Evolutionary conservation across 2,329 filamentous ascomycete species (phyloP).

Genomic region (Neonectria faginata): DNA sequence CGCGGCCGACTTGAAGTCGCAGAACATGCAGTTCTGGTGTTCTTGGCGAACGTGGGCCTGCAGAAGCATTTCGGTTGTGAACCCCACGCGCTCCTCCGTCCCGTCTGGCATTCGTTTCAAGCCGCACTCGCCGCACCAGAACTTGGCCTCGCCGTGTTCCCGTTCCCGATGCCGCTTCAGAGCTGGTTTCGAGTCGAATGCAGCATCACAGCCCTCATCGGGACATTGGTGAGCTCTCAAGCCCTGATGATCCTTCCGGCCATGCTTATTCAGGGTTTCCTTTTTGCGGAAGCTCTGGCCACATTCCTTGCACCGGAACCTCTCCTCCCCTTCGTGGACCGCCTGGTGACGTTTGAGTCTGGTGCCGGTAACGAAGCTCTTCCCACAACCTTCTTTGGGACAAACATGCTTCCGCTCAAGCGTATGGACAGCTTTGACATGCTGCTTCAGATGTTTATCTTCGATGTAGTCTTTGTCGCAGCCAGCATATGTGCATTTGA

Average conservation of each 20-base stretch:
- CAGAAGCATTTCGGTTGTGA: conserved; percentile 78
- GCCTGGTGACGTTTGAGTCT: conserved; percentile 80
- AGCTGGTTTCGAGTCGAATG: conserved; percentile 79
- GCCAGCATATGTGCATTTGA: conserved; percentile 73
- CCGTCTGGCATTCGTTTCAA: conserved; percentile 54
- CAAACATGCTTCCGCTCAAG: conserved; percentile 78
- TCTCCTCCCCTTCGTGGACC: conserved; percentile 79
- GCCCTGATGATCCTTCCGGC: conserved; percentile 79
- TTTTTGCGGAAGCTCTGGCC: conserved; percentile 87
- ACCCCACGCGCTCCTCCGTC: conserved; percentile 63
- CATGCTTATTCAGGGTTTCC: conserved; percentile 85
- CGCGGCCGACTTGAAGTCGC: conserved; percentile 74
- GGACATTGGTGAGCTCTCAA: conserved; percentile 78
- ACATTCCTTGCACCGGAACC: conserved; percentile 81
- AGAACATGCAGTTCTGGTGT: conserved; percentile 82
- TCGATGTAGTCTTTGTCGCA: conserved; percentile 90
- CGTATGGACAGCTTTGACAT: conserved; percentile 85
- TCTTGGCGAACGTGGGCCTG: conserved; percentile 78
- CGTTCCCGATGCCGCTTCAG: conserved; percentile 78
- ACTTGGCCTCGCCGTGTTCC: conserved; percentile 76
- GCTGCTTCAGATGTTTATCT: conserved; percentile 86
- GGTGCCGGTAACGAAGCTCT: conserved; percentile 84
- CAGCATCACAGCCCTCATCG: conserved; percentile 69
- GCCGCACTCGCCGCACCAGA: conserved; percentile 82
- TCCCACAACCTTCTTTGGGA: conserved; percentile 77